These are phyloP conservation scores for Phycomyces nitens DNA, from an alignment of 192 early-diverging fungal species.

Conservation along the genomic window DNA sequence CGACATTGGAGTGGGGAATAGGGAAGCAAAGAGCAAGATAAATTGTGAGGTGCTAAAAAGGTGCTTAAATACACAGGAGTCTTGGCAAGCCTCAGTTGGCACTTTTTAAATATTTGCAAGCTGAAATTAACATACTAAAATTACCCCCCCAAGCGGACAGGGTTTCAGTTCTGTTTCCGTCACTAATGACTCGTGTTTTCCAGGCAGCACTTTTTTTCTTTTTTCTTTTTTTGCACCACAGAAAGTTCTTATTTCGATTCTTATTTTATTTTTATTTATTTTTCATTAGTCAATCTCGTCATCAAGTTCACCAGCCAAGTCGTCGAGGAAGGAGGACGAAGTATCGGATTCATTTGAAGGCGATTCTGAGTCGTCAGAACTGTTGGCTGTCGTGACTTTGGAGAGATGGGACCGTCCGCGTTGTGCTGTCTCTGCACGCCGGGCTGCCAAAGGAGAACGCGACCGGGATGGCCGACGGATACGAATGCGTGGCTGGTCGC, in stretches of 20 bases:
- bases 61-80: too few species aligned
- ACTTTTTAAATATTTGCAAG: too few species aligned
- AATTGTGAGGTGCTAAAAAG: background rate
- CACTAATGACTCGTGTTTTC: too few species aligned
- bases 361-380: background rate
- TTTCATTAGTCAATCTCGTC: slow-evolving; percentile 34
- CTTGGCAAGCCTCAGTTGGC: too few species aligned
- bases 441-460: background rate
- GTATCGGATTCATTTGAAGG: background rate
- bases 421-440: background rate
- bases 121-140: too few species aligned
- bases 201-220: too few species aligned
- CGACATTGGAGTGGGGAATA: background rate
- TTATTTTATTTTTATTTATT: background rate
- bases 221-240: background rate
- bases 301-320: slow-evolving; percentile 50
- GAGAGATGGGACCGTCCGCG: slow-evolving; percentile 9
- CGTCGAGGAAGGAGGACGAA: slow-evolving; percentile 33
- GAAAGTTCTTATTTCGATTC: background rate
- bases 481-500: background rate
- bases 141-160: too few species aligned
- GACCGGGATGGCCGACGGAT: too few species aligned
- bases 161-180: too few species aligned
- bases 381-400: slow-evolving; percentile 9
- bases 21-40: background rate